Evolutionary conservation across 2,329 filamentous ascomycete genomes (phyloP).

Genomic region (Trichoderma breve): DNA sequence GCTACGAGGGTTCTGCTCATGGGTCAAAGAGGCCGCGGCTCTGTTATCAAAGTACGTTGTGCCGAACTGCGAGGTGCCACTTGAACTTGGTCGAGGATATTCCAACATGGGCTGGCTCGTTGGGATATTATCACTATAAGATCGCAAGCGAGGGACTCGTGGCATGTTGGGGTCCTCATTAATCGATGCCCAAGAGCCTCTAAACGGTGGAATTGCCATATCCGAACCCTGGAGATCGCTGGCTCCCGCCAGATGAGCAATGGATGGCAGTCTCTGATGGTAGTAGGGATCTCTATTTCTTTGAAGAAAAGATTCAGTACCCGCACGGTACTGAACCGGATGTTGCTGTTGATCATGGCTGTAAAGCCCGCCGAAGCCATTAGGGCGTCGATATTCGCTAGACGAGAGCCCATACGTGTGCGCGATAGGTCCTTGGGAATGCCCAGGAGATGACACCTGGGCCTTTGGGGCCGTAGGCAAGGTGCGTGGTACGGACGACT

Average conservation of each 20-base stretch:
- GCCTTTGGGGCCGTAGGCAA: constrained; percentile 27
- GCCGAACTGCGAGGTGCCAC: constrained; percentile 15
- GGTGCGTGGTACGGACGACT: constrained; percentile 22
- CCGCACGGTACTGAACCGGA: neutral
- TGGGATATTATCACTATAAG: constrained; percentile 26
- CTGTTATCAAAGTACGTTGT: constrained; percentile 9
- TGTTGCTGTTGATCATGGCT: neutral
- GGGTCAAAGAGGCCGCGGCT: neutral
- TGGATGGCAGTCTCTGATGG: constrained; percentile 28
- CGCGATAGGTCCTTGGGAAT: constrained; percentile 9
- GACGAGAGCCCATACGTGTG: neutral
- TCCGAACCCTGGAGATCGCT: neutral
- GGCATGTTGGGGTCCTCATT: neutral
- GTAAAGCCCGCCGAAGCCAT: neutral
- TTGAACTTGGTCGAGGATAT: constrained; percentile 24
- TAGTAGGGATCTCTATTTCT: neutral
- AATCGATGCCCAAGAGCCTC: neutral
- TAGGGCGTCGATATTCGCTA: neutral
- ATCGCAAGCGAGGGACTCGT: constrained; percentile 27
- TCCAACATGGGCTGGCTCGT: constrained; percentile 18
- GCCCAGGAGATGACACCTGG: constrained; percentile 22
- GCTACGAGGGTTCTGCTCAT: constrained; percentile 12
- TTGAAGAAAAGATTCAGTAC: neutral
- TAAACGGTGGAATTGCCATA: neutral
- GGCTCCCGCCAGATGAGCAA: constrained; percentile 24